These are phyloP conservation scores for Cryptococcus floricola DNA, from an alignment of 1,284 basidiomycete genomes.

Conservation along the genomic window DNA sequence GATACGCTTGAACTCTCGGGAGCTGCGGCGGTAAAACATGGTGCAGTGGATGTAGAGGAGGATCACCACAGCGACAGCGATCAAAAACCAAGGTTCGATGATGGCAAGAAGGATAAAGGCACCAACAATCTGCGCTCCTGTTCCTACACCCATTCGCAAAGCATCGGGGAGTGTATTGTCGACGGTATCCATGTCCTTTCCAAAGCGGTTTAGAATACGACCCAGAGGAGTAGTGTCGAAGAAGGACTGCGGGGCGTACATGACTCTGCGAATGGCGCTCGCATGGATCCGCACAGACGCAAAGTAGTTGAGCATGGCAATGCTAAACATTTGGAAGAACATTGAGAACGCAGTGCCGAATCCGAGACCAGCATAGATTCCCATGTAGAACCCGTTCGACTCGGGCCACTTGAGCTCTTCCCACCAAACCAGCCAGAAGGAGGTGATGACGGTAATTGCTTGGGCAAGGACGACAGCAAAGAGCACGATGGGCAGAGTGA, in stretches of 20 bases:
- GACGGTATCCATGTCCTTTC: slow-evolving; percentile 52
- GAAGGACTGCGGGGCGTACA: slow-evolving; percentile 66
- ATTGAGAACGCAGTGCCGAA: slow-evolving; percentile 57
- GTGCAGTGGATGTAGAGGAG: slow-evolving; percentile 64
- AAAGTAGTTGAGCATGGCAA: slow-evolving; percentile 59
- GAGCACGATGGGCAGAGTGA: slow-evolving; percentile 53
- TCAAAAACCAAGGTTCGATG: slow-evolving; percentile 53
- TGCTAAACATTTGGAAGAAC: slow-evolving; percentile 58
- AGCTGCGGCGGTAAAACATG: slow-evolving; percentile 76
- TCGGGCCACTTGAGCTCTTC: slow-evolving; percentile 52
- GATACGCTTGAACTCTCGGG: slow-evolving; percentile 60
- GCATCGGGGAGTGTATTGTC: slow-evolving; percentile 58
- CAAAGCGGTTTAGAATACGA: slow-evolving; percentile 62
- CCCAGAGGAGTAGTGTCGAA: slow-evolving; percentile 66
- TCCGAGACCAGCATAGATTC: slow-evolving; percentile 64
- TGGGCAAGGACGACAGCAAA: slow-evolving; percentile 39
- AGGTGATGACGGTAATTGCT: slow-evolving; percentile 44
- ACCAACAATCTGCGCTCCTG: slow-evolving; percentile 30
- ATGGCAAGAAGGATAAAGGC: slow-evolving; percentile 70
- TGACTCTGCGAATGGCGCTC: slow-evolving; percentile 57
- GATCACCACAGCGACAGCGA: slow-evolving; percentile 63
- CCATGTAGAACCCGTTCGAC: slow-evolving; percentile 60
- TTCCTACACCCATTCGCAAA: slow-evolving; percentile 58
- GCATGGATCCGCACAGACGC: slow-evolving; percentile 62
- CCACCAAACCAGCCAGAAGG: slow-evolving; percentile 65